Conservation (phyloP, 257 asterid species). For the Solanum stenotomum region DNA sequence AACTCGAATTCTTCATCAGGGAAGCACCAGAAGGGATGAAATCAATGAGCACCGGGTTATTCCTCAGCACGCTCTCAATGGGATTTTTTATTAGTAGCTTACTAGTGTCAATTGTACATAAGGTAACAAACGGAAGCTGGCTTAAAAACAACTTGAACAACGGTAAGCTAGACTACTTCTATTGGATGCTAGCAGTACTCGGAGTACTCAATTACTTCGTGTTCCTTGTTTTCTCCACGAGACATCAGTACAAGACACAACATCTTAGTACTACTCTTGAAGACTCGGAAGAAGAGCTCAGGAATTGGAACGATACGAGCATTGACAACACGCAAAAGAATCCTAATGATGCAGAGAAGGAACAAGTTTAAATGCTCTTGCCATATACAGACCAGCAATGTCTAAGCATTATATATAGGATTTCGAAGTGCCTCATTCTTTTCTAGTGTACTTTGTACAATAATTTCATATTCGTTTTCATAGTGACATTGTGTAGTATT, state of each 20-base stretch:
- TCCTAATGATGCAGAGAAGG: not conserved
- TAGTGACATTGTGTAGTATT: not conserved
- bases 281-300: slow-evolving; percentile 24
- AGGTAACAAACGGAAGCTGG: slow-evolving; percentile 46
- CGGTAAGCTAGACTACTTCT: slow-evolving; percentile 51
- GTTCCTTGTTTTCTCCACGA: slow-evolving; percentile 46
- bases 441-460: not conserved
- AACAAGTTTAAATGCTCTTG: not conserved
- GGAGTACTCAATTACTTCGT: slow-evolving; percentile 41
- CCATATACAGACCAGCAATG: not conserved
- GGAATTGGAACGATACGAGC: slow-evolving; percentile 9
- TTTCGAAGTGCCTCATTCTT: not conserved
- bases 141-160: slow-evolving; percentile 42
- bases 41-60: slow-evolving; percentile 75
- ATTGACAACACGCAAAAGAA: not conserved
- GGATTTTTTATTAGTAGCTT: slow-evolving; percentile 69
- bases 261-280: slow-evolving; percentile 16
- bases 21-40: slow-evolving; percentile 89
- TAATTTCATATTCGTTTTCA: not conserved
- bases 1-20: slow-evolving; percentile 70
- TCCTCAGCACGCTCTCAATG: slow-evolving; percentile 63
- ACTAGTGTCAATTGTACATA: slow-evolving; percentile 50
- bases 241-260: slow-evolving; percentile 64
- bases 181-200: slow-evolving; percentile 67
- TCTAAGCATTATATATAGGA: not conserved